phyloP scores from a whole-genome alignment of 2,329 filamentous ascomycete genomes.

The Fusarium virguliforme region DNA sequence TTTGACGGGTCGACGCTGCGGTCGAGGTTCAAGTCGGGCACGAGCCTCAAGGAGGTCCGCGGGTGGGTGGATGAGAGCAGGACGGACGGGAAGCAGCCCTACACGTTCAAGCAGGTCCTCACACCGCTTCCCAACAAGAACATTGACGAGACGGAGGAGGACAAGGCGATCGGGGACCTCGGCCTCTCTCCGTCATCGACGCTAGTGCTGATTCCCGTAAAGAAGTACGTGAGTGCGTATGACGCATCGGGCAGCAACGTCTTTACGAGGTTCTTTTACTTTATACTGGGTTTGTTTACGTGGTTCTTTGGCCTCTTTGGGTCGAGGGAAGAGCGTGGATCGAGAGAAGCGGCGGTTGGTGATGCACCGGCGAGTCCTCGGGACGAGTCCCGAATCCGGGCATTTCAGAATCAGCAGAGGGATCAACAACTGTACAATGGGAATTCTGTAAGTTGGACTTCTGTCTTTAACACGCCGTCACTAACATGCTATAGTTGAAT shows the following conservation, averaged over 20 bases:
- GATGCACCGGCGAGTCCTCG: conserved; percentile 39
- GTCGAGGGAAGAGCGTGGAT: conserved; percentile 38
- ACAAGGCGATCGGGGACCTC: conserved; percentile 76
- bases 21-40: conserved; percentile 76
- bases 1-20: conserved; percentile 89
- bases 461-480: background rate
- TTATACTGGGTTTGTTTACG: conserved; percentile 55
- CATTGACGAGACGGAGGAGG: conserved; percentile 83
- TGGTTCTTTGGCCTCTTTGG: conserved; percentile 57
- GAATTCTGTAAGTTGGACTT: conserved; percentile 78
- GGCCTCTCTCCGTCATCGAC: conserved; percentile 86
- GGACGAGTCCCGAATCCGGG: conserved; percentile 48
- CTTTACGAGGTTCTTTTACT: conserved; percentile 52
- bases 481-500: conserved; percentile 69
- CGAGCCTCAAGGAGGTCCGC: conserved; percentile 79
- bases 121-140: conserved; percentile 82
- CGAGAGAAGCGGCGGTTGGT: conserved; percentile 5
- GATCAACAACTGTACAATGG: conserved; percentile 90
- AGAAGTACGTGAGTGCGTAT: conserved; percentile 63
- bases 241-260: conserved; percentile 50
- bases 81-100: conserved; percentile 74
- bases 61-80: conserved; percentile 81
- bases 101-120: conserved; percentile 87
- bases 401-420: conserved; percentile 65
- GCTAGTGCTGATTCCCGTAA: conserved; percentile 83